Evolutionary conservation across 2,329 filamentous ascomycete species (phyloP), one percentile per base, ranked within the genome.

Genomic region (Calonectria fujianensis): DNA sequence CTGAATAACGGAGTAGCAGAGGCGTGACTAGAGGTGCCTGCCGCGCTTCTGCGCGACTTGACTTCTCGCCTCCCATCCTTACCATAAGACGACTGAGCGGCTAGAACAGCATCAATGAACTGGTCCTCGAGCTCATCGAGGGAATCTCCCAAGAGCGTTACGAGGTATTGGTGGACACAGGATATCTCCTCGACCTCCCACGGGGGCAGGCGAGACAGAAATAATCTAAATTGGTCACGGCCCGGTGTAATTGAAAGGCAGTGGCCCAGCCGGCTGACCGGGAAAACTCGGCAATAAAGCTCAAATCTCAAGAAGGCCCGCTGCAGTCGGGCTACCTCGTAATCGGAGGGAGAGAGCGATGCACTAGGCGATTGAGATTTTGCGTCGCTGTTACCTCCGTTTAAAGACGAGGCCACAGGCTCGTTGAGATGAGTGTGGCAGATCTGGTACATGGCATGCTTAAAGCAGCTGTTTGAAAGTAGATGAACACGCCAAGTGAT

Each of bases 101-200:
- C 24, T 3, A 63, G 35, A 41, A 63, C 24, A 20, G 57, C 35
- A 6, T 63, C n/a, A 3, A 63, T 16, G 24, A 63, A 63, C 57
- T 31, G 7, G 18, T 63, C 57, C n/a, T 41, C 35, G 6, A 63
- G 27, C 4, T 20, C 4, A 20, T 63, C 9, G 13, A 63, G 5
- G n/a, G 35, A 20, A n/a, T 16, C 9, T 20, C 27, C 35, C 39
- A 63, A 20, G 13, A 31, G 7, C 4, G 14, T 29, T 4, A 18
- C 39, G 24, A 41, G 37, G 16, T 29, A 63, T 29, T 63, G 57
- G 57, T 63, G 57, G 7, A 11, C 57, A 24, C 37, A 63, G 3
- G 57, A 29, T 20, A 63, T 29, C 57, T 63, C 57, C 57, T 63
- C 57, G 4, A 41, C 57, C 11, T 63, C 57, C 57, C 57, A 63